Percentiles rank a stretch among this genome's conserved stretches.
These are phyloP conservation scores for Alnus rubra DNA, from an alignment of 306 rosid genomes.

Conservation along the genomic window DNA sequence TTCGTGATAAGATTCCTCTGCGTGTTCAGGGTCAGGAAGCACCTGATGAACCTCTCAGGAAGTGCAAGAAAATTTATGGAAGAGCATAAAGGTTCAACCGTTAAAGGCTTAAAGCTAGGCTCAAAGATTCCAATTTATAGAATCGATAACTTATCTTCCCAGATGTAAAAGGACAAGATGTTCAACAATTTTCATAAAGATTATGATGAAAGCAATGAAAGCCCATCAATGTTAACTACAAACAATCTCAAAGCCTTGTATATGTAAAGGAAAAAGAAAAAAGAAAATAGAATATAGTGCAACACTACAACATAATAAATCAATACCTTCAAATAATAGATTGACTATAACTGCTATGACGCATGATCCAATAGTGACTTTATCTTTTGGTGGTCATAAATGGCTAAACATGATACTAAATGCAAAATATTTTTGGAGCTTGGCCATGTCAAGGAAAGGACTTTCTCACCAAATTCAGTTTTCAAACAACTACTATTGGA, in stretches of 20 bases:
- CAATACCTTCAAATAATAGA: conserved; percentile 21
- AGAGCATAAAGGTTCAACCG: neutral
- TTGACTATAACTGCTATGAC: neutral
- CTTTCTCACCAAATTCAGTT: neutral
- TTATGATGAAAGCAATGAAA: conserved; percentile 24
- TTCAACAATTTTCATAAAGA: conserved; percentile 8
- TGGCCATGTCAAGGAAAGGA: neutral
- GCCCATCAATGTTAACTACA: conserved; percentile 26
- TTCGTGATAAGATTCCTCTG: too few relatives aligned
- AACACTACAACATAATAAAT: conserved; percentile 5
- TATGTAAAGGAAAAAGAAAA: neutral
- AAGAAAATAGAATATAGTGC: neutral
- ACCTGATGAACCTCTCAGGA: conserved; percentile 23
- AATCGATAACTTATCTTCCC: neutral
- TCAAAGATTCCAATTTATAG: conserved; percentile 16
- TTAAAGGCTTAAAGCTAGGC: neutral
- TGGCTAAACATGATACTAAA: neutral
- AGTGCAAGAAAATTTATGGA: neutral
- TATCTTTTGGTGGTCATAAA: neutral
- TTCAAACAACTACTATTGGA: too few relatives aligned
- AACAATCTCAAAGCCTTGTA: neutral
- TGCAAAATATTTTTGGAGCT: neutral
- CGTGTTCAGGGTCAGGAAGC: neutral
- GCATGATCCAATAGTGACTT: conserved; percentile 1
- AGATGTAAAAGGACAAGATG: neutral